Base-by-base conservation (phyloP, 2,329 filamentous ascomycete genomes). In the Stemphylium vesicarium region DNA sequence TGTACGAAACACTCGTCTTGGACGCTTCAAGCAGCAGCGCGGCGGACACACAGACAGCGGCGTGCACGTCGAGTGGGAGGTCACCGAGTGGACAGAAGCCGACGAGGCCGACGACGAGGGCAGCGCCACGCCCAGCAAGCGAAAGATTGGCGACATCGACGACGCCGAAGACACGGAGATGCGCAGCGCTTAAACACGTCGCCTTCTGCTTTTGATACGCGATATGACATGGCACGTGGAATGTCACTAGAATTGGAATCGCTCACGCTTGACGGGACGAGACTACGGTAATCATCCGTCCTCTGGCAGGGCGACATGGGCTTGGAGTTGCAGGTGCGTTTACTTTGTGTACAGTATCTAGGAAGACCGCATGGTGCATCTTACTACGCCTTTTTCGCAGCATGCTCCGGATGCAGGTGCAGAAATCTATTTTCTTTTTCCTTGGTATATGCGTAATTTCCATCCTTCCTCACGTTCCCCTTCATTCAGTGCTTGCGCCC, bases 11-110 rank as follows among this genome's bases (percentile, higher is more conserved):
- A 93, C 90, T 62, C 82, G 81, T 35, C 77, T 96, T 37, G 90
- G 90, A 2, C 86, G 82, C 45, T 81, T 89, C 74, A 86, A 85
- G 71, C 84, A 85, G 63, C 83, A 82, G 68, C 81, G 80, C 56
- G 85, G 85, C 13, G 83, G 83, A 53, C 83, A 85, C 22, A 77
- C 81, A n/a, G 86, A 91, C 70, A 88, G 88, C 13, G 81, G 79
- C 24, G 84, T 87, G 33, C 84, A 80, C 39, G 83, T 95, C 10
- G 88, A 95, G 69, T 96, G 91, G 90, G 92, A 96, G 75, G 83
- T 96, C 60, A 82, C 88, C 35, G 92, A 96, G 76, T 93, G 69
- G 71, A 71, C 63, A 4, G 73, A 74, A 68, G 62, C 73, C 69
- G 65, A 75, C 56, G 64, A 79, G 56, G 62, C 76, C 56, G 66